Percentiles rank a stretch among this genome's conserved stretches.
Evolutionary conservation across 352 stramenopile genomes (phyloP).

Genomic region (Phytophthora tubulina): DNA sequence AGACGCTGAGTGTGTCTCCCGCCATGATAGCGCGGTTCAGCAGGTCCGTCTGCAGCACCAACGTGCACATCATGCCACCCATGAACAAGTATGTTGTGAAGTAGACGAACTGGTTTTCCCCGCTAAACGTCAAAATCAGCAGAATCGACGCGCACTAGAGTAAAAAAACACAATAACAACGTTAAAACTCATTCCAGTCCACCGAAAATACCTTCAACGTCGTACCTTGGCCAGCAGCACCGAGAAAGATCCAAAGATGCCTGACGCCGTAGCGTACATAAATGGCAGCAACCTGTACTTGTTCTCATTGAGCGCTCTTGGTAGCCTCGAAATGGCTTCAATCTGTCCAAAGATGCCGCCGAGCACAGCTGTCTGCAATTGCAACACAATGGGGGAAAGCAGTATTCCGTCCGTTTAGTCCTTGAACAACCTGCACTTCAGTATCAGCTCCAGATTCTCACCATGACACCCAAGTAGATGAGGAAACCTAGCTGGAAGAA

Average conservation of each 20-base stretch:
- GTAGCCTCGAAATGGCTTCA: constrained; percentile 66
- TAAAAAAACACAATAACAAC: constrained; percentile 2
- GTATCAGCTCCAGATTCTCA: constrained; percentile 23
- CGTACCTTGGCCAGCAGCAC: constrained; percentile 83
- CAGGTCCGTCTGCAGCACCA: constrained; percentile 86
- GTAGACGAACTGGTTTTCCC: constrained; percentile 89
- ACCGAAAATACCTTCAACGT: neutral
- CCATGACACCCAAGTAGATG: constrained; percentile 83
- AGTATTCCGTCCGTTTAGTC: constrained; percentile 7
- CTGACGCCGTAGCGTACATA: constrained; percentile 83
- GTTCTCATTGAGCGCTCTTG: constrained; percentile 59
- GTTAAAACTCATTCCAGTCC: constrained; percentile 37
- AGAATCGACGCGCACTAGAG: constrained; percentile 80
- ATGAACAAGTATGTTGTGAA: constrained; percentile 89
- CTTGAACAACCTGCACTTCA: neutral
- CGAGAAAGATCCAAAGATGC: constrained; percentile 87
- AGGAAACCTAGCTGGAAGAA: constrained; percentile 84
- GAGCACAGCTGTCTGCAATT: constrained; percentile 62
- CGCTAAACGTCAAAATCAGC: constrained; percentile 79
- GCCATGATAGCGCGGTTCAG: constrained; percentile 88
- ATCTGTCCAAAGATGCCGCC: constrained; percentile 80
- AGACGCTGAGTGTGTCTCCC: constrained; percentile 87
- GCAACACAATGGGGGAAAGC: neutral
- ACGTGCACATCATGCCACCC: constrained; percentile 80
- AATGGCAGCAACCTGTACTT: constrained; percentile 80